phyloP scores from a whole-genome alignment of 1,284 basidiomycete species.

The Tilletia caries region DNA sequence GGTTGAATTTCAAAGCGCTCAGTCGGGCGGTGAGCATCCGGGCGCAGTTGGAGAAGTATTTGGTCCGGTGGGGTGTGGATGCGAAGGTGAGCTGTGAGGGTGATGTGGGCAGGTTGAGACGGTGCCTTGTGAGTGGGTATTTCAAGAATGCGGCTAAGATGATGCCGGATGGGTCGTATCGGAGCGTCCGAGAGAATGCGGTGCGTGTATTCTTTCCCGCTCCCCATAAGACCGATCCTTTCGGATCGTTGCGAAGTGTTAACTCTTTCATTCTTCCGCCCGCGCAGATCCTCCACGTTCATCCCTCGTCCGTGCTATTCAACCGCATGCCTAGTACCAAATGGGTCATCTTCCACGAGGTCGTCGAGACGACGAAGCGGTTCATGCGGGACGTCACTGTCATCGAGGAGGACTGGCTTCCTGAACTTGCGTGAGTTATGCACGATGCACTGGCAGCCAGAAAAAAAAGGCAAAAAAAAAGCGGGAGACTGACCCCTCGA shows the following conservation, averaged over 20 bases:
- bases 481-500: no score
- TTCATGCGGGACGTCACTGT: slow-evolving; percentile 62
- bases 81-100: slow-evolving; percentile 65
- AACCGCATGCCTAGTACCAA: slow-evolving; percentile 81
- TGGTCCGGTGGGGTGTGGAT: slow-evolving; percentile 78
- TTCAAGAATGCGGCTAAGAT: slow-evolving; percentile 89
- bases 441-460: no score
- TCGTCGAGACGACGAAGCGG: slow-evolving; percentile 88
- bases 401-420: slow-evolving; percentile 59
- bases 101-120: slow-evolving; percentile 71
- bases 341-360: slow-evolving; percentile 93
- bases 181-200: slow-evolving; percentile 73
- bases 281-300: slow-evolving; percentile 74
- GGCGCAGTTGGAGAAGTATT: slow-evolving; percentile 84
- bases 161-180: slow-evolving; percentile 83
- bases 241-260: background rate
- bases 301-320: slow-evolving; percentile 91
- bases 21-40: slow-evolving; percentile 88
- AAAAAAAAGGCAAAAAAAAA: no score
- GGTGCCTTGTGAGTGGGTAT: slow-evolving; percentile 84
- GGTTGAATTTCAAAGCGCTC: slow-evolving; percentile 85
- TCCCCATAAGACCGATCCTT: background rate
- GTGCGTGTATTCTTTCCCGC: slow-evolving; percentile 57
- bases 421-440: slow-evolving; percentile 57
- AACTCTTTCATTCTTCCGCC: background rate